These are phyloP conservation scores for Aspergillus quadricinctus DNA, from an alignment of 2,329 filamentous ascomycete species.

Conservation along the genomic window DNA sequence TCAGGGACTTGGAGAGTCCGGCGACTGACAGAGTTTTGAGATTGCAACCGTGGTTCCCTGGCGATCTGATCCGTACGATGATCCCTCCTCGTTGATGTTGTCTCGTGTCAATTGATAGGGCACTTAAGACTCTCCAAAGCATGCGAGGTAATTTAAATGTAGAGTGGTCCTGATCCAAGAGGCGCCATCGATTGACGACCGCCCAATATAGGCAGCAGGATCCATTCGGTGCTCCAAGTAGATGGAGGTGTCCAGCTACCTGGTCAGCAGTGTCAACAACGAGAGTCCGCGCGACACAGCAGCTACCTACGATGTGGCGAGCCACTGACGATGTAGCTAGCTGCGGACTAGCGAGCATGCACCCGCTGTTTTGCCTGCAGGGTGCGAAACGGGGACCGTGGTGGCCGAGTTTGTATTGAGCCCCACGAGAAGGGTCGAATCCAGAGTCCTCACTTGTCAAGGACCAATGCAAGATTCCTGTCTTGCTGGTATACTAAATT, in stretches of 20 bases:
- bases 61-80: not conserved
- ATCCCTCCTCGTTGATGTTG: not conserved
- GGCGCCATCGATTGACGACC: not conserved
- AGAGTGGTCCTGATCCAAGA: not conserved
- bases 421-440: not conserved
- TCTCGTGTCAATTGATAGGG: too few relatives aligned
- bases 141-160: too few relatives aligned
- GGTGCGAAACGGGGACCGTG: not conserved
- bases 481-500: not conserved
- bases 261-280: slow-evolving; percentile 41
- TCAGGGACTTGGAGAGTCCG: not conserved
- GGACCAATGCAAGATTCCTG: not conserved
- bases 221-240: not conserved
- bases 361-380: not conserved
- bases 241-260: slow-evolving; percentile 33
- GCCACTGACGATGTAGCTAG: too few relatives aligned
- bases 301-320: not conserved
- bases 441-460: not conserved
- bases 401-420: not conserved
- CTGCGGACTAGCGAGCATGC: not conserved
- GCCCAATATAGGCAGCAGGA: not conserved
- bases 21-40: not conserved
- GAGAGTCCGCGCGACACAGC: slow-evolving; percentile 30
- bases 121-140: not conserved
- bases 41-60: not conserved